These are phyloP conservation scores for Mortierella sp. DNA, from an alignment of 371 early-diverging fungal species.

Conservation along the genomic window DNA sequence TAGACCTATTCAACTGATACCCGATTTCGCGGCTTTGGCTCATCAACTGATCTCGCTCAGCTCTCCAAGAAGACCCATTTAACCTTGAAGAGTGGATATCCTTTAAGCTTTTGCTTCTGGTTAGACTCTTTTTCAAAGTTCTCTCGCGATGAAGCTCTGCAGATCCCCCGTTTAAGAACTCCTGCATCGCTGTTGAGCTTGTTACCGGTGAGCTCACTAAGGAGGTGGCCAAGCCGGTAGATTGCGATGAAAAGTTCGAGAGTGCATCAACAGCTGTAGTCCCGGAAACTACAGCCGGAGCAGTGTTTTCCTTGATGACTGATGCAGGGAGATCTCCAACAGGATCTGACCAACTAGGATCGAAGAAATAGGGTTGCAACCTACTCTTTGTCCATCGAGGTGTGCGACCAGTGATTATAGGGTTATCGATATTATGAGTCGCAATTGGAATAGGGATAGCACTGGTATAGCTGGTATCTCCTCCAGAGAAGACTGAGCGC, in stretches of 20 bases:
- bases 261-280: neutral
- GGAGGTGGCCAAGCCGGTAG: slow-evolving; percentile 29
- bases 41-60: slow-evolving; percentile 44
- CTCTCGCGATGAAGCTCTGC: slow-evolving; percentile 51
- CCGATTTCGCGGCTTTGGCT: slow-evolving; percentile 32
- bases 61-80: slow-evolving; percentile 45
- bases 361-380: slow-evolving; percentile 53
- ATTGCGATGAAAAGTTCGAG: neutral
- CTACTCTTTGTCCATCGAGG: slow-evolving; percentile 56
- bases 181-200: slow-evolving; percentile 42
- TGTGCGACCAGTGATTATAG: slow-evolving; percentile 46
- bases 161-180: slow-evolving; percentile 45
- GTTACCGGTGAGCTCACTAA: slow-evolving; percentile 12
- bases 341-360: slow-evolving; percentile 36
- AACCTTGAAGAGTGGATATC: slow-evolving; percentile 42
- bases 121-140: slow-evolving; percentile 49
- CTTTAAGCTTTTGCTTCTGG: slow-evolving; percentile 53
- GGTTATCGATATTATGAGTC: slow-evolving; percentile 54
- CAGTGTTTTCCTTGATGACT: neutral
- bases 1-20: slow-evolving; percentile 11
- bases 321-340: slow-evolving; percentile 38
- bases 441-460: slow-evolving; percentile 51
- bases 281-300: neutral
- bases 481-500: slow-evolving; percentile 51
- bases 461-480: slow-evolving; percentile 41